phyloP scores from a whole-genome alignment of 805 yeast genomes.

The Wickerhamiella kurtzmanii region DNA sequence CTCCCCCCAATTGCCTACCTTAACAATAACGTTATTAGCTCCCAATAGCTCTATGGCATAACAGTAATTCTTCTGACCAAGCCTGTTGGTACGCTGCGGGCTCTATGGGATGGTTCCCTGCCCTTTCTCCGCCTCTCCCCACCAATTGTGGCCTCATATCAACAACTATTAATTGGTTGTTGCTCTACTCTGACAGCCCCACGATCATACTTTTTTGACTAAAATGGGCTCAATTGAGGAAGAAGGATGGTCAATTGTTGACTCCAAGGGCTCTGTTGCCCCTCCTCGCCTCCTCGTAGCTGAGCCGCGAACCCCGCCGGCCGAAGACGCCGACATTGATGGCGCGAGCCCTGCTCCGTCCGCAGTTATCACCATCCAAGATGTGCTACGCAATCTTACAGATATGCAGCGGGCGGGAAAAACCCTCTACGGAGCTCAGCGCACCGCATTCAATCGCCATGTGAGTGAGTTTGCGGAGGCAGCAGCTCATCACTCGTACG shows the following conservation, averaged over 20 bases:
- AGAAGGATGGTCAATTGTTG: slow-evolving; percentile 1
- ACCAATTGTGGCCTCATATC: background rate
- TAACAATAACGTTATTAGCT: no score
- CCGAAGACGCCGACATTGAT: background rate
- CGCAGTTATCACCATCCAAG: background rate
- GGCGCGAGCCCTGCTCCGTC: background rate
- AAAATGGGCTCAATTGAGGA: background rate
- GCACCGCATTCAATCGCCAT: background rate
- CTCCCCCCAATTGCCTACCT: no score
- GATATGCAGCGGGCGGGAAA: slow-evolving; percentile 3
- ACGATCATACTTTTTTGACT: background rate
- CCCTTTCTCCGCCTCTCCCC: background rate
- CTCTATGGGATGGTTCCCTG: no score
- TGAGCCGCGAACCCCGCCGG: background rate
- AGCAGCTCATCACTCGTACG: slow-evolving; percentile 2
- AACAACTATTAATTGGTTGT: background rate
- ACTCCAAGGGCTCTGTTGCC: background rate
- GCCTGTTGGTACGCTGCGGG: no score
- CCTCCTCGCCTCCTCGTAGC: background rate
- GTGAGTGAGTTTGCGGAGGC: slow-evolving; percentile 1
- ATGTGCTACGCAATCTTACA: background rate
- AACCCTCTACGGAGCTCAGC: background rate
- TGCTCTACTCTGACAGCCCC: background rate
- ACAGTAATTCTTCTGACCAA: no score
- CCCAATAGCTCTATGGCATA: no score